Evolutionary conservation across 2,329 filamentous ascomycete genomes (phyloP).

Genomic region (Dactylonectria estremocensis): DNA sequence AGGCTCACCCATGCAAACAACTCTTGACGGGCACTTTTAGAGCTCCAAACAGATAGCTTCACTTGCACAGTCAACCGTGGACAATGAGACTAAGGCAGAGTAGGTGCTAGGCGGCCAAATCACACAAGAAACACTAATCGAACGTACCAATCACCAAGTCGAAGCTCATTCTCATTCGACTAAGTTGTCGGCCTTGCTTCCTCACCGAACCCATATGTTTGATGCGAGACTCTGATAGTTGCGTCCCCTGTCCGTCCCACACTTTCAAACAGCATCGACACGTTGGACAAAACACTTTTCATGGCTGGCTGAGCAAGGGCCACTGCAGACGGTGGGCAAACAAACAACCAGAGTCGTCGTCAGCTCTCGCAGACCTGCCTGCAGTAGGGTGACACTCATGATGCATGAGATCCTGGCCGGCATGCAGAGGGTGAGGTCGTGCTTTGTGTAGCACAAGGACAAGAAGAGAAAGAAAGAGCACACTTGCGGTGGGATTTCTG

Average conservation of each 20-base stretch:
- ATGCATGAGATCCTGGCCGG: background rate
- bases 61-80: background rate
- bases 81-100: background rate
- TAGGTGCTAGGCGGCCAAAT: too few species aligned
- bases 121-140: background rate
- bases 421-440: background rate
- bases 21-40: background rate
- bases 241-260: background rate
- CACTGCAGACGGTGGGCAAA: background rate
- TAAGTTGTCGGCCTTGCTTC: background rate
- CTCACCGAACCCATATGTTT: background rate
- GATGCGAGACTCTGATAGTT: background rate
- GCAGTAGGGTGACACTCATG: conserved; percentile 2
- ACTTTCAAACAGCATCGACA: background rate
- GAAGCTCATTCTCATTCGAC: background rate
- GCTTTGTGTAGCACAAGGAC: background rate
- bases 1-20: background rate
- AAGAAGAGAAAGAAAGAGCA: background rate
- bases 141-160: background rate
- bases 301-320: background rate
- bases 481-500: background rate
- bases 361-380: conserved; percentile 10
- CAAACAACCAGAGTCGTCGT: conserved; percentile 16
- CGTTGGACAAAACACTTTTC: background rate
- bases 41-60: background rate